A percentile compares a stretch with the other conserved stretches of the same genome.
Conservation (phyloP, 148 eudicot genomes). For the Limonium bicolor region DNA sequence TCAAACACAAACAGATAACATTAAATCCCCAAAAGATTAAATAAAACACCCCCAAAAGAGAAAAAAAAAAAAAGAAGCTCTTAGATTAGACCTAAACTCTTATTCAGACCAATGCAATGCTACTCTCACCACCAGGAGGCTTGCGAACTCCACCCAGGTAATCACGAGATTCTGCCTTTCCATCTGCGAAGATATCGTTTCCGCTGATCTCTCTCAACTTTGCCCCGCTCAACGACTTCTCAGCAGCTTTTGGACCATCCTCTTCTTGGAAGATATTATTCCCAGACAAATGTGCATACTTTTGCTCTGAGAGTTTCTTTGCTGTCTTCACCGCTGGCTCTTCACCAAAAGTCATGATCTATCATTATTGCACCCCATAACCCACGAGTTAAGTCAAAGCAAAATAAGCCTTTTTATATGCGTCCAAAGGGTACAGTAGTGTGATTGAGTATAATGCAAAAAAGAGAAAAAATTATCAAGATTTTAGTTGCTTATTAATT, state of each 20-base stretch:
- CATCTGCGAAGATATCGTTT: constrained; percentile 73
- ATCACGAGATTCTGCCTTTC: constrained; percentile 74
- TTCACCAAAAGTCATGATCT: constrained; percentile 9
- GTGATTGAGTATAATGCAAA: too few species aligned
- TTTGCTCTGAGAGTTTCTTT: constrained; percentile 73
- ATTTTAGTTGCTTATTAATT: too few species aligned
- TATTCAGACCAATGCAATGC: constrained; percentile 83
- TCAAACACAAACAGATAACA: too few species aligned
- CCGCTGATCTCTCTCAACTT: constrained; percentile 90
- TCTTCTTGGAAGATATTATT: constrained; percentile 76
- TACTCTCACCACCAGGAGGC: constrained; percentile 98
- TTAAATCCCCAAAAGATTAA: too few species aligned
- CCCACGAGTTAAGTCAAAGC: too few species aligned
- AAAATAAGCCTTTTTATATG: too few species aligned
- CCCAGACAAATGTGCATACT: constrained; percentile 73
- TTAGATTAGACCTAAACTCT: too few species aligned
- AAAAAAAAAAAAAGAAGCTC: too few species aligned
- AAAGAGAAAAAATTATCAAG: too few species aligned
- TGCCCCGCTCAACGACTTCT: constrained; percentile 69
- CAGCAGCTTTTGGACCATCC: constrained; percentile 30
- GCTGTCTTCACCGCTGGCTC: constrained; percentile 59
- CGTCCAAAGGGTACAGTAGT: too few species aligned
- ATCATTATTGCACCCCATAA: too few species aligned
- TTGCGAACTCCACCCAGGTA: constrained; percentile 86
- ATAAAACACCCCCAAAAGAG: too few species aligned